Evolutionary conservation across 2,329 filamentous ascomycete genomes (phyloP).

Genomic region (Aureobasidium musti): DNA sequence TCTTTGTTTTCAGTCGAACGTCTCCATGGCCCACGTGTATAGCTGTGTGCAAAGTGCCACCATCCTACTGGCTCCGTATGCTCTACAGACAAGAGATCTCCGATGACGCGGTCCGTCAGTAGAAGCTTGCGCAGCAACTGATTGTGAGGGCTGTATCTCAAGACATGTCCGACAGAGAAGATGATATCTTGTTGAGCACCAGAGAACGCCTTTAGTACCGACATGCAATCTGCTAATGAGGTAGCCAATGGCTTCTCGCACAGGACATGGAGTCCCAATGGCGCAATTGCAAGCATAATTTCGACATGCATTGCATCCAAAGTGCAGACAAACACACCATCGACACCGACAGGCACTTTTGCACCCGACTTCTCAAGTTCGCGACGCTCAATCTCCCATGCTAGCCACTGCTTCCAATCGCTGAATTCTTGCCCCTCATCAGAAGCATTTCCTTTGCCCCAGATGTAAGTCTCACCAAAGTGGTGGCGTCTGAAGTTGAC

Average conservation of each 20-base stretch:
- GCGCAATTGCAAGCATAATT: slow-evolving; percentile 1
- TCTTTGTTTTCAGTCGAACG: background rate
- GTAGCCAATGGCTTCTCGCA: slow-evolving; percentile 1
- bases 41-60: background rate
- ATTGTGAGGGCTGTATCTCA: slow-evolving; percentile 3
- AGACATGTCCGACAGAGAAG: slow-evolving; percentile 1
- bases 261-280: background rate
- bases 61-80: background rate
- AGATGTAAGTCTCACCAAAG: background rate
- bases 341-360: background rate
- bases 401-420: background rate
- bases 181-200: background rate
- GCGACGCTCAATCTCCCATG: background rate
- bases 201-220: background rate
- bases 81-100: background rate
- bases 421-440: background rate
- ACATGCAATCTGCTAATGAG: background rate
- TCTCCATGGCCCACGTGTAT: background rate
- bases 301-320: background rate
- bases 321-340: slow-evolving; percentile 3
- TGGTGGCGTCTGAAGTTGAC: background rate
- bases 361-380: background rate
- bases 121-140: background rate
- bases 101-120: background rate
- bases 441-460: background rate